These are phyloP conservation scores for Erigeron canadensis DNA, from an alignment of 129 eudicot genomes.

Conservation along the genomic window DNA sequence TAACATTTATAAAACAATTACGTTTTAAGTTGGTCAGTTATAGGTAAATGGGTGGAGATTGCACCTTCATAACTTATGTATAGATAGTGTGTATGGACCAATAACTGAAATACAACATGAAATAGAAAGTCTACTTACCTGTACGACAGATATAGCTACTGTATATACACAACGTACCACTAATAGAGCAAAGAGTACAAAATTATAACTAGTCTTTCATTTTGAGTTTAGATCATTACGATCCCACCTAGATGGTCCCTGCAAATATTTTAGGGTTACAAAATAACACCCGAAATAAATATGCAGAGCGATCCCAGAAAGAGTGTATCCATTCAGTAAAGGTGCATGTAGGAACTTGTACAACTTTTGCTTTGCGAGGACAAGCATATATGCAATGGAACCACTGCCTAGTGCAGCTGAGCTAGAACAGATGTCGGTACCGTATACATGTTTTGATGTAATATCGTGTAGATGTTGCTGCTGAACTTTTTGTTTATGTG, in stretches of 20 bases:
- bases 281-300: conserved; percentile 10
- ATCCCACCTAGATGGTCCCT: not conserved
- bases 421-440: conserved; percentile 68
- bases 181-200: too few relatives aligned
- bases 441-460: conserved; percentile 62
- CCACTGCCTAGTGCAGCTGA: conserved; percentile 64
- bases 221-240: not conserved
- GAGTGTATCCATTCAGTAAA: conserved; percentile 87
- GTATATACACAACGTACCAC: too few relatives aligned
- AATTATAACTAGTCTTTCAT: too few relatives aligned
- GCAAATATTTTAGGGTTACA: not conserved
- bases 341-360: conserved; percentile 76
- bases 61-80: not conserved
- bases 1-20: not conserved
- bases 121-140: not conserved
- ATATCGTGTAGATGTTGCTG: conserved; percentile 87
- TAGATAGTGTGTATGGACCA: not conserved
- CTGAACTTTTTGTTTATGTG: conserved; percentile 29
- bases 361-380: conserved; percentile 68
- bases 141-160: too few relatives aligned
- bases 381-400: conserved; percentile 59
- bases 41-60: not conserved
- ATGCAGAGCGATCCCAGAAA: conserved; percentile 75
- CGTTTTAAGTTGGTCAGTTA: too few relatives aligned
- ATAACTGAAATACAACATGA: conserved; percentile 17